Percentiles rank a stretch among this genome's conserved stretches.
Conservation (phyloP, 1,139 yeast genomes). For the Yamadazyma blattariae region DNA sequence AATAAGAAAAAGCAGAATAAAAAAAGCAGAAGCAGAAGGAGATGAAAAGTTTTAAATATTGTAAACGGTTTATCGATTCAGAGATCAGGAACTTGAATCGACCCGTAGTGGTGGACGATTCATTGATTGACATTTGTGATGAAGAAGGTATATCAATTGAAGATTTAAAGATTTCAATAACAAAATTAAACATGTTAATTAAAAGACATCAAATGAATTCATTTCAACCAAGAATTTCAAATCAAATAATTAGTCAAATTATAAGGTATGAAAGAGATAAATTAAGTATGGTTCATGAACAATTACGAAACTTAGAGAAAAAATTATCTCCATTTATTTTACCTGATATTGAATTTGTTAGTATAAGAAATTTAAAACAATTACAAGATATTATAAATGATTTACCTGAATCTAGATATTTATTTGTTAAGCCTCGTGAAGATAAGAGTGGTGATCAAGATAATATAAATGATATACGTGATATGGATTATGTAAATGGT, state of each 20-base stretch:
- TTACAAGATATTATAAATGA: constrained; percentile 25
- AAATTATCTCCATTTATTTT: constrained; percentile 29
- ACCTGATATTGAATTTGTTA: constrained; percentile 18
- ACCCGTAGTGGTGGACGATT: constrained; percentile 21
- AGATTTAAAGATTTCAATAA: constrained; percentile 22
- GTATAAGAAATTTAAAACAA: constrained; percentile 14
- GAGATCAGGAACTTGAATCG: constrained; percentile 23
- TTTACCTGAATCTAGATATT: constrained; percentile 34
- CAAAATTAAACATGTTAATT: constrained; percentile 26
- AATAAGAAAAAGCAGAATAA: too few relatives aligned
- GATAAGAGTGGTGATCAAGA: not conserved
- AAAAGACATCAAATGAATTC: constrained; percentile 27
- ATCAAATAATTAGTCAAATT: constrained; percentile 37
- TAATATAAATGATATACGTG: not conserved
- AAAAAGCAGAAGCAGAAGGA: too few relatives aligned
- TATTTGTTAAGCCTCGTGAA: constrained; percentile 14
- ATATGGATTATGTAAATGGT: not conserved
- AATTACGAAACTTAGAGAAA: constrained; percentile 20
- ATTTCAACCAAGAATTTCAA: constrained; percentile 30
- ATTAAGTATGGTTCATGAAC: constrained; percentile 25
- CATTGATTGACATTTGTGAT: constrained; percentile 13
- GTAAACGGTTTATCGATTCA: constrained; percentile 28
- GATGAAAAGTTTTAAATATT: constrained; percentile 16
- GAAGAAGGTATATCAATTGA: constrained; percentile 16
- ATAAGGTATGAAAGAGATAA: constrained; percentile 32